Evolutionary conservation across 1,139 yeast species (phyloP), one percentile per base, ranked within the genome.

Genomic region (Hyphopichia fennica): DNA sequence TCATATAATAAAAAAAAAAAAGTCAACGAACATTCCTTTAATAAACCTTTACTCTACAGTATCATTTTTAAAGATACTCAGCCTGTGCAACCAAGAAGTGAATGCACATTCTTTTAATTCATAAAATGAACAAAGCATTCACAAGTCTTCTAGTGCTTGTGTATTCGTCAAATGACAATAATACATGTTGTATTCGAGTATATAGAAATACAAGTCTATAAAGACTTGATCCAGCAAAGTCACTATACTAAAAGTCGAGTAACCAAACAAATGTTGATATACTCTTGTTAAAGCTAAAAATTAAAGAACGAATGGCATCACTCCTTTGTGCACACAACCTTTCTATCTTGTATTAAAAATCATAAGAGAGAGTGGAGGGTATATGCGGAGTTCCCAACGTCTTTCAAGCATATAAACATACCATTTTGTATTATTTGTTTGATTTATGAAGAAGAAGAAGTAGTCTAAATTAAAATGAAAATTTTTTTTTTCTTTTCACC

Each of bases 81-180:
- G 72, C 73, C 75, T 65, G 72, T 67, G 73, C 69, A 31, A 60
- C 62, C 74, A 67, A 66, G 70, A 58, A 63, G 66, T 60, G 69
- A 61, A 52, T 52, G 56, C 62, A 58, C 64, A 58, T 60, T 58
- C 60, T 50, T 46, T 45, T 37, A 30, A 31, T 28, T 32, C 40
- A 39, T 30, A 41, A 22, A 37, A 37, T 25, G 32, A 31, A 27
- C 38, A 17, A 34, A 29, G 37, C 37, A 34, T 32, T 35, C 36
- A 36, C 36, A 35, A 35, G 39, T 31, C 39, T 33, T 38, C 27
- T 19, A 33, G 27, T 33, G 17, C 35, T 33, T 14, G 35, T 33
- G 23, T 30, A 23, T 19, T 11, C 25, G 11, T 29, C 16, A 27
- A 29, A 6, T 20, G 20, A 20, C 3, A 31, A 6, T 20, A 20